Base-by-base conservation (phyloP, 1,139 yeast genomes). In the Kazachstania sp. region DNA sequence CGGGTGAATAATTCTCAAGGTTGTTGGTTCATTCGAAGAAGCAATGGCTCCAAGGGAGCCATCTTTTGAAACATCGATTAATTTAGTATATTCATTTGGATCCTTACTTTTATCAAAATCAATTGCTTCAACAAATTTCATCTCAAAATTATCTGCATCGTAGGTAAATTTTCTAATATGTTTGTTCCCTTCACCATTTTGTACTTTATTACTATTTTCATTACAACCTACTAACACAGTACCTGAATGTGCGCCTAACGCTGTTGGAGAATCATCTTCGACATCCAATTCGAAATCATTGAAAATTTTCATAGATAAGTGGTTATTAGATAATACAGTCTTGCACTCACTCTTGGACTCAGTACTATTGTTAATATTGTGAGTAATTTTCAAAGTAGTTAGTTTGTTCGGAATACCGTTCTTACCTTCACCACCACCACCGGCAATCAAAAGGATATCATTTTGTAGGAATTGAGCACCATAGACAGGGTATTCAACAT, bases 351-450 rank as follows among this genome's bases (percentile, higher is more conserved):
- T 13, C 11, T 15, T 34, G 11, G 23, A 30, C 19, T n/a, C 32
- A 18, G 28, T 13, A 8, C 72, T 71, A 49, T 78, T 77, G 56
- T 74, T 73, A 48, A 82, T 19, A 12, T 18, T 23, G 4, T 28
- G 18, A 70, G 47, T 13, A 16, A 45, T 19, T 3, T 77, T 69
- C 41, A 81, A 67, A 16, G 83, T 84, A 19, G 87, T 78, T 57
- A 90, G 71, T 64, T 84, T 86, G 67, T 90, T 90, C 41, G 92
- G 86, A 48, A 90, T 80, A 41, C 97, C 97, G 61, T 88, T 83
- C 59, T 79, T 83, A 19, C 96, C 95, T 66, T 87, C 96, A 39
- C 97, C 97, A 36, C 97, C 97, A 42, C 97, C 97, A 32, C 97
- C 97, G 8, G 87, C 79, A 30, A 84, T 85, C 45, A 87, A 65